Evolutionary conservation across 495 filamentous ascomycete genomes (phyloP), one percentile per base, ranked within the genome.

Genomic region (Platismatia glauca): DNA sequence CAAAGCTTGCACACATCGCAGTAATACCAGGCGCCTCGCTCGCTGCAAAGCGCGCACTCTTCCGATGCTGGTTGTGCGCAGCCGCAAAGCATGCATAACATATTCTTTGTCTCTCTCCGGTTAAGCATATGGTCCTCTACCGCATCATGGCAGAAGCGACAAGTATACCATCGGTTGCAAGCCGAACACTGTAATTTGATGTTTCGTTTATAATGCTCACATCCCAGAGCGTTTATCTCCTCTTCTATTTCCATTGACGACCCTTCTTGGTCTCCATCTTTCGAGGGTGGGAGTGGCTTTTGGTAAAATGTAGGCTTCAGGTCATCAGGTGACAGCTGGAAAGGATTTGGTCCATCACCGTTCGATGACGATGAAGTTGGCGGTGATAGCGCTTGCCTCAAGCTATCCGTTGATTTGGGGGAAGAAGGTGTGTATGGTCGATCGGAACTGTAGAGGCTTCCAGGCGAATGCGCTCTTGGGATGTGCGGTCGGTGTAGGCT

Each of bases 51-150:
- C 44, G 77, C 73, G 73, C 94, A 99, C 46, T 82, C 79, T 63
- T 94, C 88, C 37, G 82, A 82, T 18, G 90, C 95, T 56, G 84
- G 83, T 69, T 99, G 94, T 15, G 94, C 85, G 68, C 85, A 86
- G 15, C 86, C 86, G 75, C 94, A 99, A 35, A 92, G 79, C 94
- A 99, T 99, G 76, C 94, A 99, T 27, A 97, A 79, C 94, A 99
- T 99, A 71, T 97, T 86, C 74, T 88, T 87, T 33, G 92, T 97
- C 64, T 88, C 87, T 57, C 82, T 84, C 53, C 94, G 85, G 68
- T 88, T 82, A 60, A 99, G 78, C 68, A 75, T 78, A 75, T 98
- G 94, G 69, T 91, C 86, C 71, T 97, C 89, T 29, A 80, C 81
- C 50, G 84, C 86, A 67, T 99, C 92, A 71, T 99, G 94, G 71